These are phyloP conservation scores for Clonostachys byssicola DNA, from an alignment of 2,329 filamentous ascomycete species.

Conservation along the genomic window DNA sequence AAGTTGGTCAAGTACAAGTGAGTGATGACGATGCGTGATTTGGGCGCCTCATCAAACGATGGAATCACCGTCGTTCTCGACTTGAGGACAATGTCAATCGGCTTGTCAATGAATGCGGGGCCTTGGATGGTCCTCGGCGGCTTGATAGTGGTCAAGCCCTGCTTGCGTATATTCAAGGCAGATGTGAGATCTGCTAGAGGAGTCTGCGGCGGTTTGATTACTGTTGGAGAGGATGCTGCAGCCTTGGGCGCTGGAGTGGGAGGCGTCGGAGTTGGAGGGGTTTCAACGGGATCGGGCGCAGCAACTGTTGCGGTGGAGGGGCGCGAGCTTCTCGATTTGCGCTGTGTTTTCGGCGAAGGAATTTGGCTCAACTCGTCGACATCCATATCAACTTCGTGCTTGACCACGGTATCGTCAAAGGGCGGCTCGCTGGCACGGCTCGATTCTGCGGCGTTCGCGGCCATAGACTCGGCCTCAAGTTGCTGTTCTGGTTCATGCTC, in stretches of 20 bases:
- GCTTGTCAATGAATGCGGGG: conserved; percentile 64
- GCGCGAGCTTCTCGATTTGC: conserved; percentile 15
- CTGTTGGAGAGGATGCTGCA: conserved; percentile 1
- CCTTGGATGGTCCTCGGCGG: conserved; percentile 75
- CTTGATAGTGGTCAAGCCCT: conserved; percentile 45
- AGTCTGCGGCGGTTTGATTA: conserved; percentile 20
- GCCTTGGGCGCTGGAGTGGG: conserved; percentile 46
- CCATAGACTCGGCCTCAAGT: background rate
- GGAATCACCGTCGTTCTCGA: conserved; percentile 68
- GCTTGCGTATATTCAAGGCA: conserved; percentile 6
- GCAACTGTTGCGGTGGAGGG: conserved; percentile 32
- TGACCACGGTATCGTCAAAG: conserved; percentile 2
- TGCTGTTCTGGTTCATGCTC: conserved; percentile 23
- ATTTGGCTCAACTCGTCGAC: conserved; percentile 37
- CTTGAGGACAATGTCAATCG: conserved; percentile 91
- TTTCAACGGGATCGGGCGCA: conserved; percentile 27
- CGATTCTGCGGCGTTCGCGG: conserved; percentile 39
- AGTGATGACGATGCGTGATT: conserved; percentile 86
- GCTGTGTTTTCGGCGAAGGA: conserved; percentile 5
- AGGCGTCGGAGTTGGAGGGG: conserved; percentile 46
- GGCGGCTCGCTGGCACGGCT: no score
- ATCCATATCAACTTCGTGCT: conserved; percentile 12
- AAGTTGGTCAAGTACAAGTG: conserved; percentile 93
- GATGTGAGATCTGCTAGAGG: conserved; percentile 73
- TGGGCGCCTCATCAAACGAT: conserved; percentile 76